Conservation (phyloP, 441 rosid species). For the Gossypium gossypioides region DNA sequence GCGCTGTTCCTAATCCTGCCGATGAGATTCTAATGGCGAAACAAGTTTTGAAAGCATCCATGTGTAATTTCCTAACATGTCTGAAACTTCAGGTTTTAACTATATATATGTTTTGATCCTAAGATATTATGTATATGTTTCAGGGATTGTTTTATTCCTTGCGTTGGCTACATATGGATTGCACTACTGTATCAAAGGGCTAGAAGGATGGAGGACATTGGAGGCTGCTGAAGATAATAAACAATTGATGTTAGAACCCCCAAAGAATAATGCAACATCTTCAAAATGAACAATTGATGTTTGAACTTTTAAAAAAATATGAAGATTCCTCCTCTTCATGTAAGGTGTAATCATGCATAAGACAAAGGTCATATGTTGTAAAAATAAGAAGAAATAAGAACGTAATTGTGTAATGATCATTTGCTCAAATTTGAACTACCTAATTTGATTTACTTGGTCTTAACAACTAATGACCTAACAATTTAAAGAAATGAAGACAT, state of each 20-base stretch:
- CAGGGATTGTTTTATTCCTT: slow-evolving; percentile 31
- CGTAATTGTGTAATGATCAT: too few relatives aligned
- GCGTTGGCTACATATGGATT: slow-evolving; percentile 28
- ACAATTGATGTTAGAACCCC: background rate
- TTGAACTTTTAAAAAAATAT: background rate
- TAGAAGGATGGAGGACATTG: slow-evolving; percentile 4
- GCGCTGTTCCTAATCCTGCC: slow-evolving; percentile 26
- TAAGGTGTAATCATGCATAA: background rate
- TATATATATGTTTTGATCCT: too few relatives aligned
- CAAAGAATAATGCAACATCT: background rate
- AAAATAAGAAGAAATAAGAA: too few relatives aligned
- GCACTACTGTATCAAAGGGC: slow-evolving; percentile 25
- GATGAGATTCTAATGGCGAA: slow-evolving; percentile 39
- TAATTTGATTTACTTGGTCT: background rate
- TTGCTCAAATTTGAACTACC: too few relatives aligned
- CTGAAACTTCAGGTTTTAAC: background rate
- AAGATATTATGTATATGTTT: background rate
- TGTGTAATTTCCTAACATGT: slow-evolving; percentile 28
- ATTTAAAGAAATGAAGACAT: background rate
- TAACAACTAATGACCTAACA: background rate
- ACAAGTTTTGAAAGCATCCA: slow-evolving; percentile 31
- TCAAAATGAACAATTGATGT: background rate
- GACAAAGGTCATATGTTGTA: background rate
- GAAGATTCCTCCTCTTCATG: too few relatives aligned
- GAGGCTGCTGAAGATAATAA: slow-evolving; percentile 3